Percentiles rank a stretch among this genome's conserved stretches.
Conservation (phyloP, 805 yeast genomes). For the Maudiozyma saulgeensis region DNA sequence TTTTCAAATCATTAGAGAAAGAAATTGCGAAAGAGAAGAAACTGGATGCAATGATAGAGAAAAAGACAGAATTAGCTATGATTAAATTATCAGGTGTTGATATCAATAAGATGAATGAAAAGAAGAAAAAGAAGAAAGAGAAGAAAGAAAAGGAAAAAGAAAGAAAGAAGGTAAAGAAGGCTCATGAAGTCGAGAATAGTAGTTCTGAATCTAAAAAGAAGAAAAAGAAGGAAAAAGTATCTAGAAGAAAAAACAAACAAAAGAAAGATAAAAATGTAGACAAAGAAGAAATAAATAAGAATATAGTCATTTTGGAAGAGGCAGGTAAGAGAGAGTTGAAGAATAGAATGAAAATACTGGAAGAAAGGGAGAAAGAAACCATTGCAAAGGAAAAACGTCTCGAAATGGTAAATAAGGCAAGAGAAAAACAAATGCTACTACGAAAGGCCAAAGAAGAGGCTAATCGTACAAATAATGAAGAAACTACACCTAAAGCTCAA, state of each 20-base stretch:
- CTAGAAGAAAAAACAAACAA: constrained; percentile 1
- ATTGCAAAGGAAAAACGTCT: neutral
- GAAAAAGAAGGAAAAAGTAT: constrained; percentile 5
- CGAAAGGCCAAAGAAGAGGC: neutral
- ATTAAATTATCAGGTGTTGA: constrained; percentile 21
- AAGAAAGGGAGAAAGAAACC: constrained; percentile 9
- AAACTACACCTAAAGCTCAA: neutral
- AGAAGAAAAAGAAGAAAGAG: constrained; percentile 4
- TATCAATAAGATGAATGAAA: constrained; percentile 16
- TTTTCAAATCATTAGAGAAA: constrained; percentile 21
- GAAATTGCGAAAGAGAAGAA: constrained; percentile 18
- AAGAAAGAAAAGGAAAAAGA: constrained; percentile 1
- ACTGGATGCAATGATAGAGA: constrained; percentile 10
- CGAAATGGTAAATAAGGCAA: neutral
- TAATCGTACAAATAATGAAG: neutral
- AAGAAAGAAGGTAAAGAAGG: constrained; percentile 10
- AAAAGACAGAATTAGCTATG: constrained; percentile 19
- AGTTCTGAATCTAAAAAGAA: constrained; percentile 1
- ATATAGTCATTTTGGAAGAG: constrained; percentile 25
- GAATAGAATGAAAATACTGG: constrained; percentile 17
- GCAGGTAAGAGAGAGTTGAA: constrained; percentile 26
- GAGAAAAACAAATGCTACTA: neutral
- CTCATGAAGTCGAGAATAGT: neutral
- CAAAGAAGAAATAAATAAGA: constrained; percentile 9
- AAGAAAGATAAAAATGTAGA: neutral